These are phyloP conservation scores for Eleusine indica DNA, from an alignment of 176 grass and related monocot genomes.

Conservation along the genomic window DNA sequence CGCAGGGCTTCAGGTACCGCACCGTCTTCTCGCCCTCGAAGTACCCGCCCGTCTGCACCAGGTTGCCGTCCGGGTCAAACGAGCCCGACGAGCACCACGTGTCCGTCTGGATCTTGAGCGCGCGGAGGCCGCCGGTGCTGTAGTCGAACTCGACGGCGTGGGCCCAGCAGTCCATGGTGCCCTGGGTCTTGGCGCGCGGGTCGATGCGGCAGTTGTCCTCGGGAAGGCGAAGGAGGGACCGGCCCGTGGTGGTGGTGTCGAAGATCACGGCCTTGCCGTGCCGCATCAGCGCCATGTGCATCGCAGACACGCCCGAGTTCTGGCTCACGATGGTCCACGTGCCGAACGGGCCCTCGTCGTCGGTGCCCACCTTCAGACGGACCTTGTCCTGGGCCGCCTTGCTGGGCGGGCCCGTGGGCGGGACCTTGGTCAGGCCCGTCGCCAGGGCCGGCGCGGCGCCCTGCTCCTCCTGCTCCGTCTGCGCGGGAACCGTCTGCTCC, in stretches of 20 bases:
- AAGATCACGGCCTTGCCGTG: constrained; percentile 65
- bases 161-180: constrained; percentile 57
- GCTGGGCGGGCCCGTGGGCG: constrained; percentile 6
- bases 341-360: constrained; percentile 4
- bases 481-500: neutral
- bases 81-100: constrained; percentile 69
- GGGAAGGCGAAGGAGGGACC: constrained; percentile 47
- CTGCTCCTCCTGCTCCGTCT: constrained; percentile 47
- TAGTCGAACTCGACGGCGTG: constrained; percentile 70
- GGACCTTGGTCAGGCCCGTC: constrained; percentile 49
- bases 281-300: constrained; percentile 66
- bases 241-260: constrained; percentile 49
- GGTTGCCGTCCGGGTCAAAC: constrained; percentile 51
- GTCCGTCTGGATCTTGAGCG: constrained; percentile 62
- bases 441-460: constrained; percentile 37
- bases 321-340: constrained; percentile 52
- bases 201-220: constrained; percentile 56
- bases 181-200: constrained; percentile 26
- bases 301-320: constrained; percentile 68
- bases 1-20: constrained; percentile 35
- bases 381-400: constrained; percentile 35
- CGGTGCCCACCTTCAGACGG: neutral
- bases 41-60: constrained; percentile 66
- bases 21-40: constrained; percentile 50
- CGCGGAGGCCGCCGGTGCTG: constrained; percentile 40